These are phyloP conservation scores for Oryza glaberrima DNA, from an alignment of 176 grass and related monocot genomes.

Conservation along the genomic window DNA sequence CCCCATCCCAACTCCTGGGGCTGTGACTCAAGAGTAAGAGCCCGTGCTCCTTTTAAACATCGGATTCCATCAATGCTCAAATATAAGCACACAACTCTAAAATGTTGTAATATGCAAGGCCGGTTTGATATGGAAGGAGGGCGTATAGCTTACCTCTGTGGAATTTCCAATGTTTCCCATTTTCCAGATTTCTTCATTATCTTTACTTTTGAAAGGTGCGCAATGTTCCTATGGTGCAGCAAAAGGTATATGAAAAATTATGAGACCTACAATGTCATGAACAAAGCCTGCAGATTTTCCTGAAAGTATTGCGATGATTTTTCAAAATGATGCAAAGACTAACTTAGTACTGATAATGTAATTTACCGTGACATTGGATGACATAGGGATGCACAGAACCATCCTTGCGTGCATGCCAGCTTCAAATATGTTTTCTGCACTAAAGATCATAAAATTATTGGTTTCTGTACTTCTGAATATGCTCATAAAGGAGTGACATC, in stretches of 20 bases:
- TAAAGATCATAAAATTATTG: slow-evolving; percentile 44
- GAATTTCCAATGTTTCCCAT: slow-evolving; percentile 93
- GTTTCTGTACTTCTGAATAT: slow-evolving; percentile 18
- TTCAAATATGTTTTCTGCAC: slow-evolving; percentile 90
- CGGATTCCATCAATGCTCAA: slow-evolving; percentile 3
- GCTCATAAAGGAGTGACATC: slow-evolving; percentile 32
- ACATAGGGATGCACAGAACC: slow-evolving; percentile 83
- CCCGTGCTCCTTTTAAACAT: not conserved
- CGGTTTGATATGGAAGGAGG: not conserved
- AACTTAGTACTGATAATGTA: slow-evolving; percentile 17
- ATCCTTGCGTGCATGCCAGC: slow-evolving; percentile 92
- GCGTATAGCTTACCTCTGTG: slow-evolving; percentile 60
- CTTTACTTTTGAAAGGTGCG: slow-evolving; percentile 79
- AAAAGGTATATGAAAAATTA: slow-evolving; percentile 7
- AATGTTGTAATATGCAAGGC: not conserved
- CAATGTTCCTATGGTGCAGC: slow-evolving; percentile 72
- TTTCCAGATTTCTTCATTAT: slow-evolving; percentile 89
- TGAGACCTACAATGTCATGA: slow-evolving; percentile 1
- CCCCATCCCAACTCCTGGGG: not conserved
- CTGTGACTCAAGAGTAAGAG: not conserved
- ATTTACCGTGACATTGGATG: slow-evolving; percentile 85
- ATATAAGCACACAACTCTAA: slow-evolving; percentile 1
- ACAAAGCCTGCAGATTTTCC: slow-evolving; percentile 15
- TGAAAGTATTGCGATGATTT: not conserved
- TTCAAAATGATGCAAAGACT: not conserved